A percentile compares a stretch with the other conserved stretches of the same genome.
Evolutionary conservation across 345 rosid genomes (phyloP).

Genomic region (Clausena lansium): DNA sequence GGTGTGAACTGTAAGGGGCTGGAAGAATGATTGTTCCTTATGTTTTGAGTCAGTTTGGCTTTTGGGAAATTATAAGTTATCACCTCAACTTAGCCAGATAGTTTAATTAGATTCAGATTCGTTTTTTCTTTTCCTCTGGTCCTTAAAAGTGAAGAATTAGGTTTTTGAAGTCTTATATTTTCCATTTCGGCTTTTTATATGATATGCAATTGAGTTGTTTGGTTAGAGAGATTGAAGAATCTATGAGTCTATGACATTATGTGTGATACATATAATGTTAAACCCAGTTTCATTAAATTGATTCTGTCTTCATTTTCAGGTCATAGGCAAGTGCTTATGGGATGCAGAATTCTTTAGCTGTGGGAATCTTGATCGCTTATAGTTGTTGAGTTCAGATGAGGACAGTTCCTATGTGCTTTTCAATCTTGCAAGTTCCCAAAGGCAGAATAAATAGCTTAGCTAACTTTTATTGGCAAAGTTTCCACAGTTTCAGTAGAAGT

Average conservation of each 20-base stretch:
- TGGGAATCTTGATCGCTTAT: constrained; percentile 21
- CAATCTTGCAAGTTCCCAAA: constrained; percentile 66
- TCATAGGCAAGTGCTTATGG: constrained; percentile 15
- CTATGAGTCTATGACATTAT: neutral
- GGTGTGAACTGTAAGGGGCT: neutral
- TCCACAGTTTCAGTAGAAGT: constrained; percentile 30
- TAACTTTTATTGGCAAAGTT: constrained; percentile 42
- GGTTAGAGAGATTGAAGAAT: neutral
- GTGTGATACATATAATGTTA: neutral
- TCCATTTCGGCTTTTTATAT: neutral
- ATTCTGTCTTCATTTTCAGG: constrained; percentile 27
- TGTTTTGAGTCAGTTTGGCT: neutral
- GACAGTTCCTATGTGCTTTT: constrained; percentile 51
- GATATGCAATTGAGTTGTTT: neutral
- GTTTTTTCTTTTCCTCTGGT: neutral
- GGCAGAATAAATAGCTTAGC: constrained; percentile 46
- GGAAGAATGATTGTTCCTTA: neutral
- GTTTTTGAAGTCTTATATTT: neutral
- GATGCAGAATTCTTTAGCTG: constrained; percentile 18
- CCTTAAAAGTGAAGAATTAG: neutral
- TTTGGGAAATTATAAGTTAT: neutral
- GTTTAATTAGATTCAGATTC: neutral
- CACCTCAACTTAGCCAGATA: neutral
- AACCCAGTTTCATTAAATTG: neutral
- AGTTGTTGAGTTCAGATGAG: constrained; percentile 38